Percentiles rank a stretch among this genome's conserved stretches.
phyloP scores from a whole-genome alignment of 2,329 filamentous ascomycete genomes.

The Exophiala mesophila region DNA sequence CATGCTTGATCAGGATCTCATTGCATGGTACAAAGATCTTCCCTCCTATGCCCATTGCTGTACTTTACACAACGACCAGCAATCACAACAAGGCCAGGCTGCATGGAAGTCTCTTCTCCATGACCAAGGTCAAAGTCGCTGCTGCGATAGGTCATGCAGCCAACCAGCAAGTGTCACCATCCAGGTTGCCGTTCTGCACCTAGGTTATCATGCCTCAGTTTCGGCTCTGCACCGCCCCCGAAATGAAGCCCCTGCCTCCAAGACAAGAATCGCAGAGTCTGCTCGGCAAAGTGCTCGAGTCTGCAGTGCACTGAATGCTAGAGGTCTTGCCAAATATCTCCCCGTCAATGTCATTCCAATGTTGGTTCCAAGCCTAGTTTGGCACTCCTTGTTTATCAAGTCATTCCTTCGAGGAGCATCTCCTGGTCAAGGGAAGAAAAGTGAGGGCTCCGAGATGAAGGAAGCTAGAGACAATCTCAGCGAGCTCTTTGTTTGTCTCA shows the following conservation, averaged over 20 bases:
- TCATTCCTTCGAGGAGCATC: neutral
- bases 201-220: conserved; percentile 5
- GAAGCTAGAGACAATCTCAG: conserved; percentile 5
- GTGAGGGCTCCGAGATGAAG: neutral
- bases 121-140: too few relatives aligned
- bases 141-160: too few relatives aligned
- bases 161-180: conserved; percentile 4
- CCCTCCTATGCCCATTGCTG: too few relatives aligned
- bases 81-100: too few relatives aligned
- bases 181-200: conserved; percentile 7
- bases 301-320: conserved; percentile 4
- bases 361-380: conserved; percentile 9
- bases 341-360: conserved; percentile 8
- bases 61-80: too few relatives aligned
- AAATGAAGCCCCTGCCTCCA: neutral
- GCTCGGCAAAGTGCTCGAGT: conserved; percentile 2
- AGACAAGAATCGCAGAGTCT: conserved; percentile 1
- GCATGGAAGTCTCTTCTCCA: too few relatives aligned
- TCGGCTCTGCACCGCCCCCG: conserved; percentile 8
- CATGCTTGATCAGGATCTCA: neutral
- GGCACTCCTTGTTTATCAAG: conserved; percentile 2
- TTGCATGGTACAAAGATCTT: neutral
- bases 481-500: conserved; percentile 1
- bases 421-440: neutral
- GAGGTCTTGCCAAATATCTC: conserved; percentile 6